A percentile compares a stretch with the other conserved stretches of the same genome.
Evolutionary conservation across 768 basidiomycete species (phyloP).

Genomic region (Russula vinacea): DNA sequence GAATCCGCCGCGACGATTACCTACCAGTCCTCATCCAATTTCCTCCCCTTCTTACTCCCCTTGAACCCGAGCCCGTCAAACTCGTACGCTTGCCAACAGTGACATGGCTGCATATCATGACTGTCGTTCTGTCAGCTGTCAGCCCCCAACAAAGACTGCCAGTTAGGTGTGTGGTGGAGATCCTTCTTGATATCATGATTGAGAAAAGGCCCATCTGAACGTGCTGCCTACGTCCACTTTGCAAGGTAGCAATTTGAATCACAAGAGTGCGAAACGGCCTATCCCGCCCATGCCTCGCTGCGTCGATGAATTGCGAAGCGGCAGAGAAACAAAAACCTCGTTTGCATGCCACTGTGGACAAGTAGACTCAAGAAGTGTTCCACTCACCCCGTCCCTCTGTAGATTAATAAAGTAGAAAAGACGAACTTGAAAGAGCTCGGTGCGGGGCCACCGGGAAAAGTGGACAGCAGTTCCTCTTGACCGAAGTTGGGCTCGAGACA

Average conservation of each 20-base stretch:
- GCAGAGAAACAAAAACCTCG: no score
- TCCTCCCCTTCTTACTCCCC: conserved; percentile 82
- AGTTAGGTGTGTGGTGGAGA: neutral
- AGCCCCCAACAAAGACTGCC: neutral
- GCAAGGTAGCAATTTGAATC: conserved; percentile 97
- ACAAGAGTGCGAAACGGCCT: conserved; percentile 96
- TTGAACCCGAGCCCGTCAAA: conserved; percentile 79
- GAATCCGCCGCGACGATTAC: conserved; percentile 41
- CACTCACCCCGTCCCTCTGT: no score
- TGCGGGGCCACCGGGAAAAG: no score
- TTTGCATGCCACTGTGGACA: no score
- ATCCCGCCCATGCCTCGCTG: conserved; percentile 95
- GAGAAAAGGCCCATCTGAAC: conserved; percentile 99
- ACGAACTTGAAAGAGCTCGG: no score
- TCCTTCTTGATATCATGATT: conserved; percentile 66
- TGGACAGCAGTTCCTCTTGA: no score
- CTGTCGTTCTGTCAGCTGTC: conserved; percentile 42
- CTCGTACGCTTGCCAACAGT: conserved; percentile 94
- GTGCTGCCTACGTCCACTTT: conserved; percentile 86
- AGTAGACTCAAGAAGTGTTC: no score
- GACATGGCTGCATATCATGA: conserved; percentile 91
- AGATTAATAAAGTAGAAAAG: no score
- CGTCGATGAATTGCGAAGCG: conserved; percentile 83
- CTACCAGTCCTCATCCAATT: conserved; percentile 91
- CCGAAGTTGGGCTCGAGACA: no score